Percentiles rank a stretch among this genome's conserved stretches.
phyloP scores from a whole-genome alignment of 1,284 basidiomycete species.

The Microbotryum intermedium region DNA sequence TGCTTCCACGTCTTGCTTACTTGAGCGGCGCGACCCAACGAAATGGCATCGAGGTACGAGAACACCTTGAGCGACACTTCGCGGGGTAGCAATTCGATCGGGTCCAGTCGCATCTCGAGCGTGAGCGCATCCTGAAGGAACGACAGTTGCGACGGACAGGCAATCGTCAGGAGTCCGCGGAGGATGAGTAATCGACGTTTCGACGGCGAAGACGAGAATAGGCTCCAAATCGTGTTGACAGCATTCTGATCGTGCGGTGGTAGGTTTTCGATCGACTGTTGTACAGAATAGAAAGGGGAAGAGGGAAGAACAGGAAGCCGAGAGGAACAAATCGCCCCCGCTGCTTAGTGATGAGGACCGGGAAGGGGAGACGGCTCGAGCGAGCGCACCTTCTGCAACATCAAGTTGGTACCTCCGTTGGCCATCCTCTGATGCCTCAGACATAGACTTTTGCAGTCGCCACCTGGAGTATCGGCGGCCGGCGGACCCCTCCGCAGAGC shows the following conservation, averaged over 20 bases:
- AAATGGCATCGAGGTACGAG: constrained; percentile 86
- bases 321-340: not conserved
- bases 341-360: not conserved
- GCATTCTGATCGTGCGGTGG: constrained; percentile 77
- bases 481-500: constrained; percentile 25
- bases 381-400: constrained; percentile 73
- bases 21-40: constrained; percentile 90
- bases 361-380: not conserved
- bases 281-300: constrained; percentile 4
- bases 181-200: constrained; percentile 85
- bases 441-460: constrained; percentile 63
- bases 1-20: constrained; percentile 77
- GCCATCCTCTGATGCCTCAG: constrained; percentile 94
- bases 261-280: constrained; percentile 84
- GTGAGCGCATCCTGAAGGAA: constrained; percentile 86
- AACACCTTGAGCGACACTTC: constrained; percentile 87
- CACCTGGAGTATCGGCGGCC: constrained; percentile 27
- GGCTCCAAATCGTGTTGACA: constrained; percentile 91
- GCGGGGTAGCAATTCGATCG: constrained; percentile 80
- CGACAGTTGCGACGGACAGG: constrained; percentile 97
- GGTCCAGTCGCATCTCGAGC: constrained; percentile 89
- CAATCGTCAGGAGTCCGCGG: constrained; percentile 97
- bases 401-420: constrained; percentile 85
- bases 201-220: constrained; percentile 90
- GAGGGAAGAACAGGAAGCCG: not conserved